Evolutionary conservation across 2,329 filamentous ascomycete species (phyloP), one percentile per base, ranked within the genome.

Genomic region (Alternaria novae-zelandiae): DNA sequence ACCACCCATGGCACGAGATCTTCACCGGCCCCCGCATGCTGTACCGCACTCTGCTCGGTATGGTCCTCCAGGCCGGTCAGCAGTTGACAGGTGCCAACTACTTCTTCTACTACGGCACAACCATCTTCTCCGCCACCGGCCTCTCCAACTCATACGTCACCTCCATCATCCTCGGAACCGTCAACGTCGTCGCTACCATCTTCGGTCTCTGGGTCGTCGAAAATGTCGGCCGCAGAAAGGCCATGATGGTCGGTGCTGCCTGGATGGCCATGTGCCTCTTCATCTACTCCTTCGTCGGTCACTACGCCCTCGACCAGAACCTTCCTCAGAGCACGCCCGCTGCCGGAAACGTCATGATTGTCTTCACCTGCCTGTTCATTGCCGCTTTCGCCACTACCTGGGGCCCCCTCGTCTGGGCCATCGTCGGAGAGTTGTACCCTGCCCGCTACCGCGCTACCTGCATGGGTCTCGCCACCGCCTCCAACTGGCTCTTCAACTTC

Each of bases 351-450:
- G 85, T 86, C 57, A 86, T 91, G 69, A 90, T 92, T 53, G 85
- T 89, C 59, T 91, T 91, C 78, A 89, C 89, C 1, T 91, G 89
- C 73, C 81, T 92, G 47, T 90, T 90, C 75, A 89, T 90, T 69
- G 83, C 89, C 1, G 87, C 85, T 1, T 91, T 89, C 66, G 89
- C 89, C 3, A 90, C 87, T 0, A 91, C 89, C 5, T 91, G 89
- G 90, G 89, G 89, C 30, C 90, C 90, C 2, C 85, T 89, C 50
- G 89, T 91, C 61, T 94, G 91, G 91, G 88, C 91, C 57, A 84
- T 90, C 51, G 87, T 89, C 56, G 86, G 87, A 8, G 88, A 90
- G 74, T 83, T 91, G 50, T 92, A 90, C 77, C 89, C 86, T 0
- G 88, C 87, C n/a, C 83, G 88, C 30, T 83, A 83, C 74, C 79